Evolutionary conservation across 768 basidiomycete species (phyloP).

Genomic region (Podaxis carcinomalis): DNA sequence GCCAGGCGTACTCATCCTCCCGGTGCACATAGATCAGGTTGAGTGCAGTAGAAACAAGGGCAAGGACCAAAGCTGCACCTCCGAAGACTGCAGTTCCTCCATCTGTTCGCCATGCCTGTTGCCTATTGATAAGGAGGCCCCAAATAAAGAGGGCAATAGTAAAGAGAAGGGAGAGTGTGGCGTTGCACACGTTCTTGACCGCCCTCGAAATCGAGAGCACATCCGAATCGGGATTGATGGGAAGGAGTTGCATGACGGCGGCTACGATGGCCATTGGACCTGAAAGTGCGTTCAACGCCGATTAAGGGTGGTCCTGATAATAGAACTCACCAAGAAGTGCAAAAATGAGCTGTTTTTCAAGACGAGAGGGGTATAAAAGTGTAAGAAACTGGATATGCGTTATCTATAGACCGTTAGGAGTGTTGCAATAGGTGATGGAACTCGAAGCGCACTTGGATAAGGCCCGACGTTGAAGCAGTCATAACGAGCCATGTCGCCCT

Average conservation of each 20-base stretch:
- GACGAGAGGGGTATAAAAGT: constrained; percentile 84
- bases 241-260: constrained; percentile 79
- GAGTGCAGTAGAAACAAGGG: constrained; percentile 76
- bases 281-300: constrained; percentile 17
- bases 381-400: constrained; percentile 98
- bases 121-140: constrained; percentile 87
- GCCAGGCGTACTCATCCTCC: constrained; percentile 87
- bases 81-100: constrained; percentile 97
- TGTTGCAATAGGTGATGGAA: neutral
- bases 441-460: constrained; percentile 68
- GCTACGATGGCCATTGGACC: constrained; percentile 85
- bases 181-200: constrained; percentile 92
- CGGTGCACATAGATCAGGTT: constrained; percentile 84
- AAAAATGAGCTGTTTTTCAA: constrained; percentile 86
- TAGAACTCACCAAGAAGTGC: constrained; percentile 66
- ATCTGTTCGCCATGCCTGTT: constrained; percentile 92
- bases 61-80: constrained; percentile 75
- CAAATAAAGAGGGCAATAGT: constrained; percentile 86
- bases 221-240: constrained; percentile 42
- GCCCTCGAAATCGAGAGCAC: constrained; percentile 61
- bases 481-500: constrained; percentile 81
- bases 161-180: constrained; percentile 93
- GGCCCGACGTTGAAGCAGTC: constrained; percentile 77
- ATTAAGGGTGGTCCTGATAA: neutral
- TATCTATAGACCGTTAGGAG: constrained; percentile 44